A percentile compares a stretch with the other conserved stretches of the same genome.
phyloP scores from a whole-genome alignment of 1,139 yeast genomes.

The Candida sp. region DNA sequence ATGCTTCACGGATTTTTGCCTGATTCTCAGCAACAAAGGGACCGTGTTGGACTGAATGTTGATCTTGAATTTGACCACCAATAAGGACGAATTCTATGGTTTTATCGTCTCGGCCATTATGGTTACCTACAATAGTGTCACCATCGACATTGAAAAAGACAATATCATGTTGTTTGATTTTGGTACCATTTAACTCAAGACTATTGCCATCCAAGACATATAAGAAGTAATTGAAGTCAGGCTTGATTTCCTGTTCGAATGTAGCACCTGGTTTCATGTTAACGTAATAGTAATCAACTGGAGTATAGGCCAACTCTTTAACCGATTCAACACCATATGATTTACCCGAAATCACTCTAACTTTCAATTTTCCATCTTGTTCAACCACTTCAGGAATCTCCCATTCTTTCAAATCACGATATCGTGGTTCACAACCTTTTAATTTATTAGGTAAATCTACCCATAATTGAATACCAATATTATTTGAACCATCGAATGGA shows the following conservation, averaged over 20 bases:
- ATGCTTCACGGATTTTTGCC: conserved; percentile 63
- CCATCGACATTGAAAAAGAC: conserved; percentile 71
- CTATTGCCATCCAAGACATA: conserved; percentile 64
- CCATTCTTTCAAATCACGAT: conserved; percentile 68
- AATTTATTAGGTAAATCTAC: conserved; percentile 77
- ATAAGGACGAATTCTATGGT: conserved; percentile 60
- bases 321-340: conserved; percentile 73
- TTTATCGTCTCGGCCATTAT: conserved; percentile 16
- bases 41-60: conserved; percentile 82
- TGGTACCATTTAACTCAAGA: conserved; percentile 40
- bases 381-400: conserved; percentile 66
- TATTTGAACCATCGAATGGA: conserved; percentile 51
- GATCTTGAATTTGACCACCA: conserved; percentile 78
- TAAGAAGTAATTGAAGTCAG: conserved; percentile 67
- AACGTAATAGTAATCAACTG: conserved; percentile 73
- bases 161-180: conserved; percentile 46
- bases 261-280: conserved; percentile 66
- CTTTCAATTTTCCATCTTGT: conserved; percentile 65
- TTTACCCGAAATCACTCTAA: conserved; percentile 76
- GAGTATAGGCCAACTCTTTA: conserved; percentile 80
- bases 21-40: conserved; percentile 77
- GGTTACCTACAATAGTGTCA: conserved; percentile 45
- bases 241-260: conserved; percentile 59
- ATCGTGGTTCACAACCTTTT: conserved; percentile 72
- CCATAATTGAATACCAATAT: conserved; percentile 86